Evolutionary conservation across 163 green algal genomes (phyloP).

Genomic region (Smithsoniella earleae): DNA sequence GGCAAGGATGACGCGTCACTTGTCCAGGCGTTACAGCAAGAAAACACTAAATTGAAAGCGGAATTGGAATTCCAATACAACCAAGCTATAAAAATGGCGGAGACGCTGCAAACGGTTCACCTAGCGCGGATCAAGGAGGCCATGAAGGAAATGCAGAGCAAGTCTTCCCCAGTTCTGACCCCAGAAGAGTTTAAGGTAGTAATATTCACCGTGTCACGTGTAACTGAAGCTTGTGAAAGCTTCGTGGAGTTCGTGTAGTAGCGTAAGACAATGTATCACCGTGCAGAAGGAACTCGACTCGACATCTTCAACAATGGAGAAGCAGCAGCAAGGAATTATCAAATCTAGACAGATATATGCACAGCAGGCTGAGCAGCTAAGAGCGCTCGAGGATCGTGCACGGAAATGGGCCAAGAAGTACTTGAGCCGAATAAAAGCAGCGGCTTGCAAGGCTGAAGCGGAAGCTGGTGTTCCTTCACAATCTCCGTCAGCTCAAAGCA

Average conservation of each 20-base stretch:
- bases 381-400: constrained; percentile 21
- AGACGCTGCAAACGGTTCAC: constrained; percentile 11
- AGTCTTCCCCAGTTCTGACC: no score
- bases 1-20: background rate
- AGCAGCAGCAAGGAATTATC: background rate
- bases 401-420: constrained; percentile 29
- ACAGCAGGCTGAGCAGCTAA: constrained; percentile 2
- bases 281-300: constrained; percentile 2
- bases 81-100: constrained; percentile 11
- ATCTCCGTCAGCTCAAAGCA: background rate
- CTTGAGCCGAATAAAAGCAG: constrained; percentile 10
- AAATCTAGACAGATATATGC: background rate
- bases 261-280: no score
- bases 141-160: no score
- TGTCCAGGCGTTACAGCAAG: background rate
- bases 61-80: background rate
- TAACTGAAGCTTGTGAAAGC: no score
- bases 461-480: constrained; percentile 10
- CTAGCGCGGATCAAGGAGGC: constrained; percentile 4
- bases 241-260: no score
- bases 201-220: no score
- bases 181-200: no score
- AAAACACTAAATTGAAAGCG: background rate
- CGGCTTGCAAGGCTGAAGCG: background rate
- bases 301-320: background rate